These are phyloP conservation scores for Fomitopsis schrenkii DNA, from an alignment of 1,284 basidiomycete genomes.

Conservation along the genomic window DNA sequence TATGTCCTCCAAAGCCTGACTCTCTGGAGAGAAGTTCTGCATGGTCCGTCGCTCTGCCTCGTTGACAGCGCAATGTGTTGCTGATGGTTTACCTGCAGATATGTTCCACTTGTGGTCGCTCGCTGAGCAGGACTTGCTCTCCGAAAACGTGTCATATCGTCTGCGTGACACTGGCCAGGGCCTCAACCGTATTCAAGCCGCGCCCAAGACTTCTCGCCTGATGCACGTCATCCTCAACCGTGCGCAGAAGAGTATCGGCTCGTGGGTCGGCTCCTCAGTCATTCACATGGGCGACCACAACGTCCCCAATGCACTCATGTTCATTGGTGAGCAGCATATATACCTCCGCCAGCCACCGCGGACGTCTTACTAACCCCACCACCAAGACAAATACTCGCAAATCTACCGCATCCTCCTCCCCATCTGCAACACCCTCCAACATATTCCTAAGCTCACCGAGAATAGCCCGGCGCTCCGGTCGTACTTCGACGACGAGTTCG, in stretches of 20 bases:
- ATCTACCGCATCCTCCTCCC: constrained; percentile 83
- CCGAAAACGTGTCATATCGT: constrained; percentile 66
- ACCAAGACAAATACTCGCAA: constrained; percentile 76
- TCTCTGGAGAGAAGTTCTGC: constrained; percentile 77
- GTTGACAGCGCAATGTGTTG: no score
- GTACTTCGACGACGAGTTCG: constrained; percentile 80
- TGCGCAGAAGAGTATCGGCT: constrained; percentile 72
- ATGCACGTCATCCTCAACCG: constrained; percentile 81
- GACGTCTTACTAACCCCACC: neutral
- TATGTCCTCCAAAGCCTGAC: constrained; percentile 82
- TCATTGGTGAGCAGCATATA: constrained; percentile 47
- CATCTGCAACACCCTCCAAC: constrained; percentile 71
- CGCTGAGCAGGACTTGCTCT: constrained; percentile 74
- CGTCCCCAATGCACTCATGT: constrained; percentile 81
- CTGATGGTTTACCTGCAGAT: constrained; percentile 37
- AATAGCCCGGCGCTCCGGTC: constrained; percentile 61
- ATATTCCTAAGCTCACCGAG: constrained; percentile 58
- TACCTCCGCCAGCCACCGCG: neutral
- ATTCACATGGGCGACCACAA: constrained; percentile 76
- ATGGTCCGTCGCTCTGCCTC: constrained; percentile 43
- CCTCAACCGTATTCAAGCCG: constrained; percentile 76
- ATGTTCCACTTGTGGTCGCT: constrained; percentile 83
- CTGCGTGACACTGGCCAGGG: constrained; percentile 81
- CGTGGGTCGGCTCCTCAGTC: constrained; percentile 65
- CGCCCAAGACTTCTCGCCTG: constrained; percentile 79